Base-by-base conservation (phyloP, 2,329 filamentous ascomycete genomes). In the Verticillium dahliae region DNA sequence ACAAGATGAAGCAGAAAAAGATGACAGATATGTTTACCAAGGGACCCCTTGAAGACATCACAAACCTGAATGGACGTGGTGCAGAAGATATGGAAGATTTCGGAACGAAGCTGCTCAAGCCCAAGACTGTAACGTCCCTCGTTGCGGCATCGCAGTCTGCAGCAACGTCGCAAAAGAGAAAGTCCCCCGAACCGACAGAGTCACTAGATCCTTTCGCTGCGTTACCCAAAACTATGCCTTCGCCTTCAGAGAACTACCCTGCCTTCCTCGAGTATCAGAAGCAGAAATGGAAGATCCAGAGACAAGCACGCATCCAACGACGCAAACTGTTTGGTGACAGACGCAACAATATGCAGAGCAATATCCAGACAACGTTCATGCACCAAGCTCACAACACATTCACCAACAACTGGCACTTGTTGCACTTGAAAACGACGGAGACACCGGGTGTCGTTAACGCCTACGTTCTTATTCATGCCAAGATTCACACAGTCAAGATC, bases 1-100 rank as follows among this genome's bases (percentile, higher is more conserved):
- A 99, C 77, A 93, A 90, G 72, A 89, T 98, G 82, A 97, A 99
- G 80, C 95, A 99, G 77, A 96, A 93, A 79, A 99, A 99, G 78
- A 90, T 99, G 80, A 99, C 94, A 0, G 95, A 98, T 70, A 80
- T 97, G 68, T 97, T 99, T 71, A 81, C 72, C 70, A 90, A 89
- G 72, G 86, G 81, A 56, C 90, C 91, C 0, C 74, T 96, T 31
- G 85, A 86, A 13, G 90, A 94, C 67, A 89, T 91, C 78, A 81
- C 85, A 71, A 77, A 96, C 84, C 73, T 81, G 74, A 85, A 74
- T 68, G 84, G 73, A 70, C 78, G 71, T 63, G 80, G 77, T 57
- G 72, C 80, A 69, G 83, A 78, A 11, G 92, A 96, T 72, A 80
- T 97, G 63, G 93, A 97, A 71, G 92, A 97, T 73, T 92, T 90